These are phyloP conservation scores for Brassica cretica DNA, from an alignment of 345 rosid species.

Conservation along the genomic window DNA sequence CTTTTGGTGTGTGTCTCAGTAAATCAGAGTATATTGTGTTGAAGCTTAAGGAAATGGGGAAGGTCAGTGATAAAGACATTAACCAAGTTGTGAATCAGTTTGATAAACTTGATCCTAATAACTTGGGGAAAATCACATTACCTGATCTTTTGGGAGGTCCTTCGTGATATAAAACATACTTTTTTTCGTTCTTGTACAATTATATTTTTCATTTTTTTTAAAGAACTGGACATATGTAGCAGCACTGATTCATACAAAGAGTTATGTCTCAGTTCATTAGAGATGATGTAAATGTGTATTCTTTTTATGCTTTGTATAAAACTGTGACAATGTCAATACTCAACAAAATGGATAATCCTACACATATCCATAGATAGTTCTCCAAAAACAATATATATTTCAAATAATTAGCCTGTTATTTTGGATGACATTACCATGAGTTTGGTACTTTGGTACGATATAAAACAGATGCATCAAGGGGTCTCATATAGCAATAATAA, in stretches of 20 bases:
- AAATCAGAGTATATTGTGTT: slow-evolving; percentile 84
- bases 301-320: slow-evolving; percentile 5
- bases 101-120: slow-evolving; percentile 72
- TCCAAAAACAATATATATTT: neutral
- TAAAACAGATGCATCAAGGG: neutral
- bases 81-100: slow-evolving; percentile 62
- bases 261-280: slow-evolving; percentile 16
- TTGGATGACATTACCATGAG: slow-evolving; percentile 8
- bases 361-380: neutral
- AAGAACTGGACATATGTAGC: slow-evolving; percentile 21
- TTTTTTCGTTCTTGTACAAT: slow-evolving; percentile 19
- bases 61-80: slow-evolving; percentile 73
- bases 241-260: slow-evolving; percentile 20
- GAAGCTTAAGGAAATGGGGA: slow-evolving; percentile 93
- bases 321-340: neutral
- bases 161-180: neutral
- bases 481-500: neutral
- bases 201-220: neutral
- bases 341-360: neutral
- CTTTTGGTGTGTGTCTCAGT: slow-evolving; percentile 39
- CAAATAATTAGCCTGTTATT: neutral
- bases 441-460: slow-evolving; percentile 16
- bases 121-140: slow-evolving; percentile 80
- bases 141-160: slow-evolving; percentile 56
- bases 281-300: slow-evolving; percentile 14